Evolutionary conservation across 257 asterid genomes (phyloP), one percentile per base, ranked within the genome.

Genomic region (Mitragyna speciosa): DNA sequence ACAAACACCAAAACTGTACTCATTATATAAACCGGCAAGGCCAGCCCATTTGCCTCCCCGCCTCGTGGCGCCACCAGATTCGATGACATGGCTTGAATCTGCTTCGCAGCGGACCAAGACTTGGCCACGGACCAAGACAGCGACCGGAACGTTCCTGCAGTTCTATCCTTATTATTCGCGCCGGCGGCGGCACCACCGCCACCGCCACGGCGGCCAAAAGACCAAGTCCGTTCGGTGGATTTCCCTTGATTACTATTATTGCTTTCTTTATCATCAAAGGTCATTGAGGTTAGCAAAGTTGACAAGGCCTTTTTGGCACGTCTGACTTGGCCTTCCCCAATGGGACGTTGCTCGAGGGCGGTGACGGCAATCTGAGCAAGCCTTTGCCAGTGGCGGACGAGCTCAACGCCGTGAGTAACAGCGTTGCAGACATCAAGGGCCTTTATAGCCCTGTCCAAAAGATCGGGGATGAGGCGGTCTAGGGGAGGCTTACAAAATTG

Each of bases 81-180:
- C 58, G 92, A 68, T 0, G 94, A 84, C 96, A 95, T 93, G 5
- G 81, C 81, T 71, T 91, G 94, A 8, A 95, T 87, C 87, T 95
- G 98, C 59, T 88, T 91, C 3, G 98, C 90, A 0, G 97, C 93
- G 0, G 99, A 92, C 98, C 99, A 93, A 0, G 97, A 88, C n/a
- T 91, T 92, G 5, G 97, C 91, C 54, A 91, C 92, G 7, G 95
- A 81, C 92, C 91, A 91, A 2, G 97, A 90, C 67, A 95, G 59
- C 0, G 97, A 81, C 12, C 93, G 86, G 83, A 92, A 91, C 7
- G 88, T 90, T 20, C 88, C 88, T 5, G 76, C 71, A 1, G 84
- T 56, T 7, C 87, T 83, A 5, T 89, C 94, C 79, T 89, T 31
- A 48, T 36, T 75, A 6, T 52, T 65, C 2, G 66, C 39, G 5